Evolutionary conservation across 2,329 filamentous ascomycete species (phyloP).

Genomic region (Exophiala oligosperma): DNA sequence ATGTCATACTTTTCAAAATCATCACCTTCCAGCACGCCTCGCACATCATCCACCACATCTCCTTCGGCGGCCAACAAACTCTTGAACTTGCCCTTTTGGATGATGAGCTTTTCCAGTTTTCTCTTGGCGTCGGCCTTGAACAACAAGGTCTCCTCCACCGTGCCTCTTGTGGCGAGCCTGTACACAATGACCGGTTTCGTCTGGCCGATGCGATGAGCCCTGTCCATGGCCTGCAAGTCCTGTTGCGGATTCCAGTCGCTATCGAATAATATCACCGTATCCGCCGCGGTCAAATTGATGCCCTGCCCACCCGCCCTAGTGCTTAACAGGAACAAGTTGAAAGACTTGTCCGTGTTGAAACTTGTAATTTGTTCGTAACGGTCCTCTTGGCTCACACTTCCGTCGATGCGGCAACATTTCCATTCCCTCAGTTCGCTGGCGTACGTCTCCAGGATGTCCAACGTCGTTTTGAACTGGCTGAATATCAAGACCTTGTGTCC

Average conservation of each 20-base stretch:
- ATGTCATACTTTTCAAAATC: slow-evolving; percentile 68
- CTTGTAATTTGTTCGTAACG: slow-evolving; percentile 69
- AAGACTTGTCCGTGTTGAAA: slow-evolving; percentile 67
- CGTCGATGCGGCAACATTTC: slow-evolving; percentile 88
- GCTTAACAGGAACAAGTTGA: slow-evolving; percentile 80
- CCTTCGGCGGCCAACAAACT: slow-evolving; percentile 64
- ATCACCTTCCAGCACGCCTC: slow-evolving; percentile 30
- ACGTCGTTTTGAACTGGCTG: slow-evolving; percentile 91
- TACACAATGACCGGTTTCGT: slow-evolving; percentile 90
- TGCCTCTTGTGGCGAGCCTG: slow-evolving; percentile 87
- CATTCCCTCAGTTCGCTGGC: slow-evolving; percentile 74
- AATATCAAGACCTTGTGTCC: slow-evolving; percentile 94
- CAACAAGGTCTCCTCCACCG: slow-evolving; percentile 84
- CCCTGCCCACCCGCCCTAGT: slow-evolving; percentile 92
- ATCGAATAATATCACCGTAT: slow-evolving; percentile 92
- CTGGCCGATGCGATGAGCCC: slow-evolving; percentile 92
- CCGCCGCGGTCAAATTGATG: slow-evolving; percentile 88
- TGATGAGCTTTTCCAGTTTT: slow-evolving; percentile 88
- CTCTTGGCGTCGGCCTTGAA: slow-evolving; percentile 89
- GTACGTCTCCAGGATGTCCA: slow-evolving; percentile 89
- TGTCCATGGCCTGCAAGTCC: slow-evolving; percentile 93
- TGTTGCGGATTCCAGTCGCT: slow-evolving; percentile 95
- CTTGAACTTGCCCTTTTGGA: slow-evolving; percentile 85
- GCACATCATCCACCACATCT: slow-evolving; percentile 23
- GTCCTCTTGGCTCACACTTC: slow-evolving; percentile 73